A percentile compares a stretch with the other conserved stretches of the same genome.
phyloP scores from a whole-genome alignment of 2,329 filamentous ascomycete species.

The Cordyceps pruinosa region DNA sequence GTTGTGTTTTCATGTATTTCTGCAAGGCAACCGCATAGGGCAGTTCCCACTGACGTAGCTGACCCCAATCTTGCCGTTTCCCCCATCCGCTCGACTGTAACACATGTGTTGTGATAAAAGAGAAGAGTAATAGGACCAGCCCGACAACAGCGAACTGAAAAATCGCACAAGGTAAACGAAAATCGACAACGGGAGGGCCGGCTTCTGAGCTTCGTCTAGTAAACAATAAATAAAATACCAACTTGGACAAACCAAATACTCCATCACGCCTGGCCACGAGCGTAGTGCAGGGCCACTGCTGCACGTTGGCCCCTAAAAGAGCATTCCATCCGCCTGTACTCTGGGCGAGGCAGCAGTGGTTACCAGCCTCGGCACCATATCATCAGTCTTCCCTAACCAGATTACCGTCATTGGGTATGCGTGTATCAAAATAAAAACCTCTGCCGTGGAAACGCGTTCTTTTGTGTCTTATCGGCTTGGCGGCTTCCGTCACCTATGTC shows the following conservation, averaged over 20 bases:
- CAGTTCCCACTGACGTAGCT: background rate
- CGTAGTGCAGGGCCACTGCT: background rate
- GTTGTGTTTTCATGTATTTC: background rate
- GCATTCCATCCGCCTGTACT: background rate
- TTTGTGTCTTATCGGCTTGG: background rate
- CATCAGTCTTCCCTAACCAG: background rate
- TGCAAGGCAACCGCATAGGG: background rate
- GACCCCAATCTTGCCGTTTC: background rate
- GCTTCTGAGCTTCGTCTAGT: constrained; percentile 5
- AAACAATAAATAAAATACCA: background rate
- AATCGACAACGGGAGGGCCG: background rate
- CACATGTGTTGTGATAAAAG: background rate
- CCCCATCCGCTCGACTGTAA: background rate
- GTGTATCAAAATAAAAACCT: background rate
- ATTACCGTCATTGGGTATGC: constrained; percentile 4
- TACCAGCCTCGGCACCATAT: background rate
- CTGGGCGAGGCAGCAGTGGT: background rate
- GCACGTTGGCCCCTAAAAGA: background rate
- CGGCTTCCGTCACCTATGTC: background rate
- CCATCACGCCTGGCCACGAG: constrained; percentile 7
- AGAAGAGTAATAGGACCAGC: constrained; percentile 1
- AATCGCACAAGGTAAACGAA: constrained; percentile 3
- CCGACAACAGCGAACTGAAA: background rate
- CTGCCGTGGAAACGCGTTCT: background rate
- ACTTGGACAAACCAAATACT: constrained; percentile 2